Base-by-base conservation (phyloP, 2,329 filamentous ascomycete genomes). In the Zymoseptoria ardabiliae region DNA sequence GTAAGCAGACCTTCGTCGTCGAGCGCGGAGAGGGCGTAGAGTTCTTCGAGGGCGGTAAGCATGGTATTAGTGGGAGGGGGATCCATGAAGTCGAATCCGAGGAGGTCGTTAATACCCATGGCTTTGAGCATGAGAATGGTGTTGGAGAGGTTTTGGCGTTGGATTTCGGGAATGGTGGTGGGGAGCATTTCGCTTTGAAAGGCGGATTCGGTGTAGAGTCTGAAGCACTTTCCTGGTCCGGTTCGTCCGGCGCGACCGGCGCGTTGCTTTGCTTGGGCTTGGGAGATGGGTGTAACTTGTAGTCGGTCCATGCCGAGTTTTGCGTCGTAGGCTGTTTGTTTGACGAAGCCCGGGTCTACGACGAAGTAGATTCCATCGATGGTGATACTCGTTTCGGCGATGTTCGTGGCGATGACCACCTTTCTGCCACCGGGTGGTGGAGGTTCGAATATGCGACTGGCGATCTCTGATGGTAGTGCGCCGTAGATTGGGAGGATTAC, bases 211-310 rank as follows among this genome's bases (percentile, higher is more conserved):
- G 94, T 99, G 76, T 99, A 99, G 13, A 99, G 78, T 50, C 94
- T 85, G 83, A 97, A 99, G 77, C 94, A 97, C 76, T 99, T 99
- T 79, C 95, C 95, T 52, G 95, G 94, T 65, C 92, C 88, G 52
- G 94, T 99, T 88, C 94, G 93, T 82, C 95, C 94, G 13, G 94
- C 94, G 91, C 94, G 93, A 88, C 95, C 95, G 64, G 95, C 95
- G 74, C 95, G 84, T 77, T 99, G 94, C 74, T 97, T 91, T 9
- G 95, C 94, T 1, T 94, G 97, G 22, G 94, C 94, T 75, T 97
- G 97, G 60, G 92, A 97, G 67, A 99, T 97, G 21, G 94, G 92
- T 2, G 94, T 97, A 4, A 99, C 93, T n/a, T 99, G 81, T 7
- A 99, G 82, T 0, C 94, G 97, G 77, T 99, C 94, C 65, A 99